A percentile compares a stretch with the other conserved stretches of the same genome.
Evolutionary conservation across 306 rosid genomes (phyloP).

Genomic region (Cucumis melo): DNA sequence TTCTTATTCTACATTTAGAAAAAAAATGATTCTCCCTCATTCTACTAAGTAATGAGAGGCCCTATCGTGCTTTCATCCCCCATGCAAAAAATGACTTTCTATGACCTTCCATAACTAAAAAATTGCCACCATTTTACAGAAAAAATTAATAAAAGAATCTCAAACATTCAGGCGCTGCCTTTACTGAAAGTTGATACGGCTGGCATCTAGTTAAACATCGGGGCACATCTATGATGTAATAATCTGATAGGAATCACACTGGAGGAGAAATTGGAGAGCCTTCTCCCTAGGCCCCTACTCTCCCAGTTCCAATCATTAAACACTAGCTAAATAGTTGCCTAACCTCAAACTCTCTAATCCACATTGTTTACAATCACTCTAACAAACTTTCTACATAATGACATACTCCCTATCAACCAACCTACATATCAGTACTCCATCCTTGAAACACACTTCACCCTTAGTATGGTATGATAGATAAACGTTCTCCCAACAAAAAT

Average conservation of each 20-base stretch:
- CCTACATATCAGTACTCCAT: not conserved
- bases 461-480: too few species aligned
- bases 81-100: not conserved
- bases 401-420: not conserved
- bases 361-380: not conserved
- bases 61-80: not conserved
- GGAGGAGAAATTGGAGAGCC: not conserved
- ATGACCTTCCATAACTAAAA: not conserved
- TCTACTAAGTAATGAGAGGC: not conserved
- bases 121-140: not conserved
- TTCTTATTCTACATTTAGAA: too few species aligned
- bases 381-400: not conserved
- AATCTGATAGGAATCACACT: not conserved
- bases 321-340: not conserved
- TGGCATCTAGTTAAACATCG: not conserved
- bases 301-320: not conserved
- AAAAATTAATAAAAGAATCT: not conserved
- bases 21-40: not conserved
- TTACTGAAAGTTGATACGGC: not conserved
- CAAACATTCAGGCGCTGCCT: not conserved
- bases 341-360: not conserved
- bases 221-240: not conserved
- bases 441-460: not conserved
- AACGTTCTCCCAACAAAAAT: too few species aligned
- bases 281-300: not conserved